Evolutionary conservation across 1,139 yeast genomes (phyloP), one percentile per base, ranked within the genome.

Genomic region (Martiniozyma asiatica): DNA sequence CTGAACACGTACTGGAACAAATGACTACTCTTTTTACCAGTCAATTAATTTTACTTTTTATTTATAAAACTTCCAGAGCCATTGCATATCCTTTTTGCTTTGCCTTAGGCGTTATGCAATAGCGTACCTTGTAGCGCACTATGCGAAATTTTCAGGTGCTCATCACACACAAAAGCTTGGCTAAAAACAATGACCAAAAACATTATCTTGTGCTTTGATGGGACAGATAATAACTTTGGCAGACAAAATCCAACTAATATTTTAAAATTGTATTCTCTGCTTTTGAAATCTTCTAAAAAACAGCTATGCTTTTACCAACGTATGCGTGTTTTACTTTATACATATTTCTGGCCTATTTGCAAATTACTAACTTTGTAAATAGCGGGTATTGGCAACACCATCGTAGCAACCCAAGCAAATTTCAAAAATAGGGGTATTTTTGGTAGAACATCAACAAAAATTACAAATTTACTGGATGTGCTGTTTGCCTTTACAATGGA

Each of bases 241-340:
- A 61, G 67, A 0, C 51, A 54, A 22, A 73, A 76, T 0, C 67
- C 61, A 36, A 63, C 78, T 3, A 74, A 73, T 44, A 67, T 71
- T 1, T 49, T 73, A 34, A 68, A 65, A 43, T 41, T 73, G 20
- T 74, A 65, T 46, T 55, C 65, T 28, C 51, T 73, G 50, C 45
- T 74, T 19, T 72, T 69, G 9, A 66, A 65, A 34, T 59, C 60
- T 24, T 45, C 51, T 22, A 35, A 35, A 12, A 30, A 31, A 14
- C 35, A 40, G 12, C 79, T 73, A 39, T 69, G 77, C 40, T 73
- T 73, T 43, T 74, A 74, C 42, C 81, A 74, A 41, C 76, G 60
- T 55, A 40, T 10, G 47, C n/a, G n/a, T n/a, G n/a, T n/a, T n/a
- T n/a, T n/a, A n/a, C n/a, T n/a, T n/a, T n/a, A n/a, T n/a, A n/a